phyloP scores from a whole-genome alignment of 169 alveolate species.

The Plasmodium sp. region DNA sequence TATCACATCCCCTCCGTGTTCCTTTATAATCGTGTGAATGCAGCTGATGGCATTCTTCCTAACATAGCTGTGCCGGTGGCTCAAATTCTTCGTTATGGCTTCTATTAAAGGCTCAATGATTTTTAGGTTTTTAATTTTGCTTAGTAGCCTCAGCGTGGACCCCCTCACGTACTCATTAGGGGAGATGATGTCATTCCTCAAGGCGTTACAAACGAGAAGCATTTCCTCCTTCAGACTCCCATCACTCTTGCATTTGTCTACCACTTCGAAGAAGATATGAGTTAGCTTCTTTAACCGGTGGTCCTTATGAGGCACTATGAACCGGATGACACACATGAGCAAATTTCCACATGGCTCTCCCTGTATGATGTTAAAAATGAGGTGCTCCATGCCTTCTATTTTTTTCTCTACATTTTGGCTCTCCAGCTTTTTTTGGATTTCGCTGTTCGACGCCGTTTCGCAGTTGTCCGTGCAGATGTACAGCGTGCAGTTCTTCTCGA shows the following conservation, averaged over 20 bases:
- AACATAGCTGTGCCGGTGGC: slow-evolving; percentile 94
- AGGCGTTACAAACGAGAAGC: slow-evolving; percentile 96
- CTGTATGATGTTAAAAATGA: slow-evolving; percentile 77
- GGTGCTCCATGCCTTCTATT: slow-evolving; percentile 81
- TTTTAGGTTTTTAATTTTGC: slow-evolving; percentile 92
- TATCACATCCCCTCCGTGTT: slow-evolving; percentile 92
- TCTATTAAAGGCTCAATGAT: slow-evolving; percentile 93
- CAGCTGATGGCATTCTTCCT: slow-evolving; percentile 95
- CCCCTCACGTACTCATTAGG: slow-evolving; percentile 98
- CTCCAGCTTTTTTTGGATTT: slow-evolving; percentile 80
- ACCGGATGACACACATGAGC: slow-evolving; percentile 87
- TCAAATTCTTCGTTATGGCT: slow-evolving; percentile 93
- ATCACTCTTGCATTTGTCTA: slow-evolving; percentile 94
- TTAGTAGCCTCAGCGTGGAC: slow-evolving; percentile 93
- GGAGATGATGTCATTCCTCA: slow-evolving; percentile 94
- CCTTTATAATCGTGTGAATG: slow-evolving; percentile 89
- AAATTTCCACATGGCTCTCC: slow-evolving; percentile 83
- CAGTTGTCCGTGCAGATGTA: slow-evolving; percentile 71
- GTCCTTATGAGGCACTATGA: slow-evolving; percentile 85
- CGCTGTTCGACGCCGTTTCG: slow-evolving; percentile 32
- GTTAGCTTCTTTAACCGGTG: slow-evolving; percentile 92
- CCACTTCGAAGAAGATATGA: slow-evolving; percentile 95
- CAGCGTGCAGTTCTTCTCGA: slow-evolving; percentile 61
- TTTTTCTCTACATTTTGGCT: slow-evolving; percentile 76
- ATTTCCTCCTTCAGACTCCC: slow-evolving; percentile 97